Conservation (phyloP, 768 basidiomycete species). For the Cystofilobasidium macerans region DNA sequence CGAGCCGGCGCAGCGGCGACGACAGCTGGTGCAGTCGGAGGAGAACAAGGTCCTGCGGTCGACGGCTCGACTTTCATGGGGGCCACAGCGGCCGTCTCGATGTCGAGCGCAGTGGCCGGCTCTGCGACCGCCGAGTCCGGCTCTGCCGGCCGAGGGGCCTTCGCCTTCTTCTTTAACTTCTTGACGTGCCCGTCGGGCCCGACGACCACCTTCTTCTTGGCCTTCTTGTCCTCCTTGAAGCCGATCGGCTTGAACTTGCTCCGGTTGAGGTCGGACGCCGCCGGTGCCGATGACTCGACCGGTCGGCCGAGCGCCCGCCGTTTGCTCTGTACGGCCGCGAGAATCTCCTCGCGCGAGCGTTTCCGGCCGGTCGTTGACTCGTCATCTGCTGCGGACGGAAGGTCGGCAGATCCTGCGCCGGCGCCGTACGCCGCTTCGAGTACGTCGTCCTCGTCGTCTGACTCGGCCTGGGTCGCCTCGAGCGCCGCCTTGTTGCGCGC, state of each 20-base stretch:
- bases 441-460: slow-evolving; percentile 56
- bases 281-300: slow-evolving; percentile 24
- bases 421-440: slow-evolving; percentile 62
- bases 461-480: slow-evolving; percentile 42
- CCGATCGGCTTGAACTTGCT: slow-evolving; percentile 46
- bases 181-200: slow-evolving; percentile 10
- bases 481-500: slow-evolving; percentile 67
- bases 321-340: slow-evolving; percentile 56
- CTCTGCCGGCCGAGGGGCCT: too few relatives aligned
- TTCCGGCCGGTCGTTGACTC: slow-evolving; percentile 42
- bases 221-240: slow-evolving; percentile 43
- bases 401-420: slow-evolving; percentile 23
- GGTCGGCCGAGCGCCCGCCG: slow-evolving; percentile 41
- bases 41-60: background rate
- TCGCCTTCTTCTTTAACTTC: slow-evolving; percentile 26
- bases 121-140: background rate
- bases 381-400: slow-evolving; percentile 2
- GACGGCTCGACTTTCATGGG: background rate
- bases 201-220: background rate
- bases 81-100: background rate
- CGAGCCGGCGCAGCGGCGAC: background rate
- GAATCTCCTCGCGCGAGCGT: slow-evolving; percentile 64
- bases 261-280: slow-evolving; percentile 33
- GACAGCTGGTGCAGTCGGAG: background rate
- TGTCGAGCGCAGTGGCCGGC: background rate